Evolutionary conservation across 768 basidiomycete genomes (phyloP).

Genomic region (Mrakia hoshinonis): DNA sequence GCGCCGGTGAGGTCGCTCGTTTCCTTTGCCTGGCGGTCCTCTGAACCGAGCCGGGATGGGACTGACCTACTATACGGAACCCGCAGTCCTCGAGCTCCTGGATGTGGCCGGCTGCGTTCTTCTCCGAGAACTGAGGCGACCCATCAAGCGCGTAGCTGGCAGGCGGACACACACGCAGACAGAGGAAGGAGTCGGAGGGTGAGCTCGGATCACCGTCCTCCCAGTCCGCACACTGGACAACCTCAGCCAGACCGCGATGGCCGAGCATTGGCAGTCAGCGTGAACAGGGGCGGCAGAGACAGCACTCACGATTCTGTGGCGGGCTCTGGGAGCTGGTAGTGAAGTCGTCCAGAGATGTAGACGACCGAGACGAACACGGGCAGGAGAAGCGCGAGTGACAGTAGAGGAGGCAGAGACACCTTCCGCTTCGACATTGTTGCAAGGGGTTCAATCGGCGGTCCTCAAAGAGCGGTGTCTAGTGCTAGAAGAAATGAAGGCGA

Average conservation of each 20-base stretch:
- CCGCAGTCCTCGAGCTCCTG: constrained; percentile 17
- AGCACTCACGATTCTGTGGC: neutral
- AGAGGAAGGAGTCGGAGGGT: neutral
- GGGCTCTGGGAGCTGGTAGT: constrained; percentile 13
- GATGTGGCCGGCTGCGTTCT: constrained; percentile 1
- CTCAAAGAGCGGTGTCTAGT: no score
- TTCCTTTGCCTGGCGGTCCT: neutral
- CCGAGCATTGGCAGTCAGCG: neutral
- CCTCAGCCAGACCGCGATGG: neutral
- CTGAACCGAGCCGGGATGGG: no score
- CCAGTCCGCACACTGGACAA: neutral
- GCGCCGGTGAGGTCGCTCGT: no score
- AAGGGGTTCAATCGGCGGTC: no score
- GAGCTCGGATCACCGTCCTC: neutral
- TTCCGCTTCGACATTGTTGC: neutral
- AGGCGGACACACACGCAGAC: neutral
- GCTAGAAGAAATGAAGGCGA: no score
- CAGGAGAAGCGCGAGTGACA: constrained; percentile 7
- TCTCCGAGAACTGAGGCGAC: constrained; percentile 16
- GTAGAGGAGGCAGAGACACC: neutral
- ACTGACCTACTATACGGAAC: neutral
- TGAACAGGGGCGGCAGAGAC: neutral
- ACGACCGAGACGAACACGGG: constrained; percentile 1
- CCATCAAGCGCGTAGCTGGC: neutral
- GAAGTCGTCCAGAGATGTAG: neutral